Evolutionary conservation across 2,329 filamentous ascomycete genomes (phyloP), one percentile per base, ranked within the genome.

Genomic region (Penicillium sp.): DNA sequence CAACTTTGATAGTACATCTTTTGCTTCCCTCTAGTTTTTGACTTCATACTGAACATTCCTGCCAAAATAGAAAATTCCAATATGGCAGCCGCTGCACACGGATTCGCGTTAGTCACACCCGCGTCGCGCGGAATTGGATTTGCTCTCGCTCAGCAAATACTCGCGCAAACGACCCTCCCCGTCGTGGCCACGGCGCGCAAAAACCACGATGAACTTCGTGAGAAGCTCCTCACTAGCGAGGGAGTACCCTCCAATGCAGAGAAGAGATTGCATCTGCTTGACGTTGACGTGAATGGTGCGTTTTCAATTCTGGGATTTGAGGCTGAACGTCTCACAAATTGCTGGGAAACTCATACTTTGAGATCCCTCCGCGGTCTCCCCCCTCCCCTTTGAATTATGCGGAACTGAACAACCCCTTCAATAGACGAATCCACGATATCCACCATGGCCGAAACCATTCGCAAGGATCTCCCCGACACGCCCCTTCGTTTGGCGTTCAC

Each of bases 401-500:
- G 13, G 3, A 5, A 29, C 5, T 25, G 28, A 32, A 41, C 8
- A 4, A 18, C 9, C 9, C 4, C 18, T 18, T 7, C n/a, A 1
- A 11, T 46, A 80, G 80, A 86, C 59, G 86, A 90, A 67, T 52
- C 70, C 27, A 80, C 79, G 33, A 79, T 93, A 49, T 67, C 72
- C 35, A 59, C 69, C 40, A 76, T 78, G 35, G 82, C 85, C 13
- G 73, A 79, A 4, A 63, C 64, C 40, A 82, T 82, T 27, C 70
- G 70, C 24, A 61, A 69, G 5, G 68, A 79, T 7, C 85, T 85
- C 64, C 77, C 79, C 1, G 47, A 65, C 0, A 55, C 61, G 56
- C 81, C 86, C 56, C 76, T 93, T 9, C 85, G 83, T 50, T 77
- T 91, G 38, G 80, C 80, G 2, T 80, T 89, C 58, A 79, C 80